Percentiles rank a stretch among this genome's conserved stretches.
phyloP scores from a whole-genome alignment of 2,329 filamentous ascomycete genomes.

The Neonectria coccinea region DNA sequence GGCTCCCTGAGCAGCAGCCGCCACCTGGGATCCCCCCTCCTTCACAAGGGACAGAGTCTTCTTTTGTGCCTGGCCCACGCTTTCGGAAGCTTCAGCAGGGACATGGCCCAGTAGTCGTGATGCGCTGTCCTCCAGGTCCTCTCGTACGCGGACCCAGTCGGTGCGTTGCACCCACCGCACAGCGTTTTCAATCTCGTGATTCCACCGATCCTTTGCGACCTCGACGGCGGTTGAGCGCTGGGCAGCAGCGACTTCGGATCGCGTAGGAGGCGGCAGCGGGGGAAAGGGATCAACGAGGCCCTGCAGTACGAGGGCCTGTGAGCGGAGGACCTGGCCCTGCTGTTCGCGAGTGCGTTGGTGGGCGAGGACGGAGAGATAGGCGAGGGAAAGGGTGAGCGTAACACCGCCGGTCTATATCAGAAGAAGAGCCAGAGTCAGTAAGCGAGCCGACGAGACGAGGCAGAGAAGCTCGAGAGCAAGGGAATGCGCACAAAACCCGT shows the following conservation, averaged over 20 bases:
- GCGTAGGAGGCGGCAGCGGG: slow-evolving; percentile 60
- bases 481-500: slow-evolving; percentile 75
- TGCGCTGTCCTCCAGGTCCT: slow-evolving; percentile 65
- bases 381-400: slow-evolving; percentile 77
- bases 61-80: slow-evolving; percentile 44
- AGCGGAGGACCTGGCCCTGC: slow-evolving; percentile 67
- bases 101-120: slow-evolving; percentile 58
- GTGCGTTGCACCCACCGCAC: slow-evolving; percentile 74
- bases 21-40: slow-evolving; percentile 48
- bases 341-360: slow-evolving; percentile 75
- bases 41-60: slow-evolving; percentile 50
- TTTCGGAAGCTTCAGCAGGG: slow-evolving; percentile 50
- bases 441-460: slow-evolving; percentile 14
- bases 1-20: slow-evolving; percentile 53
- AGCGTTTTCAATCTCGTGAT: slow-evolving; percentile 75
- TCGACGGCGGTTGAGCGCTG: slow-evolving; percentile 70
- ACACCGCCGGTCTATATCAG: slow-evolving; percentile 77
- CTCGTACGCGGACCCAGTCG: slow-evolving; percentile 73
- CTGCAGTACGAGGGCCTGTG: slow-evolving; percentile 67
- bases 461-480: not conserved
- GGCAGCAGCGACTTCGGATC: slow-evolving; percentile 63
- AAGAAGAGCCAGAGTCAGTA: slow-evolving; percentile 6
- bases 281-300: slow-evolving; percentile 63
- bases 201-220: slow-evolving; percentile 81
- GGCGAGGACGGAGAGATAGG: slow-evolving; percentile 77